Evolutionary conservation across 257 asterid genomes (phyloP), one percentile per base, ranked within the genome.

Genomic region (Cordia subcordata): DNA sequence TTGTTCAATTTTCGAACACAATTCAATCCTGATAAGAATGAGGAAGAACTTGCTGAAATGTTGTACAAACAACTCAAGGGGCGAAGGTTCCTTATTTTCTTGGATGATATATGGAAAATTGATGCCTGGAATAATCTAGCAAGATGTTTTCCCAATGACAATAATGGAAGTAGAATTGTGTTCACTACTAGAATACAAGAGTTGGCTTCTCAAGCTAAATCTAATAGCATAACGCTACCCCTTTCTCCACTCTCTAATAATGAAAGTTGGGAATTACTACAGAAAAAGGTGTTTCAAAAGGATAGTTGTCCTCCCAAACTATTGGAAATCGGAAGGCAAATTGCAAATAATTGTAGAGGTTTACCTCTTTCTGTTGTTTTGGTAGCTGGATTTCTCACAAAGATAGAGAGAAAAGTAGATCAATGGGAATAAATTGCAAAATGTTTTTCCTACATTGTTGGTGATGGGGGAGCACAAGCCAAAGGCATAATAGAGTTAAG

Each of bases 81-180:
- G 0, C 16, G 0, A 4, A 39, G 19, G 35, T 68, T 37, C 49
- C 64, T 68, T 10, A 16, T 68, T 42, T 54, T 61, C 12, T 0
- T 60, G 20, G 67, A 68, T 19, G 52, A 68, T 47, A 14, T 68
- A 44, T 61, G 67, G 46, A 56, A 45, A 27, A 20, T n/a, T 4
- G 20, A n/a, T 17, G 47, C 54, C 11, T 55, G 57, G 50, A 14
- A 46, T 61, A 6, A 32, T 13, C 12, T 55, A 17, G 9, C 19
- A 47, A 3, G 5, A 11, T 60, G n/a, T 27, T 49, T 68, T 18
- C 68, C 58, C 0, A 8, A 54, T 8, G 42, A 4, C 50, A 6
- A 5, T 6, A 20, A 61, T 19, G 53, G 55, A 16, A 55, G 68
- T 12, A 22, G 68, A 38, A 61, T 68, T 53, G 23, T 68, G 44